Evolutionary conservation across 345 rosid genomes (phyloP).

Genomic region (Kernera saxatilis): DNA sequence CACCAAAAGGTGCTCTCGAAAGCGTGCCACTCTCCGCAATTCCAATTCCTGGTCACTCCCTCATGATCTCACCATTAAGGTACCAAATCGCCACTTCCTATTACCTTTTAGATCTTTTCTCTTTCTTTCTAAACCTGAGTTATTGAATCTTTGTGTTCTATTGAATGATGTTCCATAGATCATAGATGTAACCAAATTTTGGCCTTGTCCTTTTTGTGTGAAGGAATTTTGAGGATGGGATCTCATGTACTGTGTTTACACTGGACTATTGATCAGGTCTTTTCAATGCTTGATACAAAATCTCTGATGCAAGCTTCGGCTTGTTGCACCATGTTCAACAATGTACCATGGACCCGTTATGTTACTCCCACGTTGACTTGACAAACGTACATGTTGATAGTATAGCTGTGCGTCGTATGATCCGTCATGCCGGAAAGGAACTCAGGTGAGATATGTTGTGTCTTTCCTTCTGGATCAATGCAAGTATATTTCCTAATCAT

Average conservation of each 20-base stretch:
- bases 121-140: no score
- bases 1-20: neutral
- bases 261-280: no score
- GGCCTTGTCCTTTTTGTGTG: no score
- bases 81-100: neutral
- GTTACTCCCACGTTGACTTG: conserved; percentile 64
- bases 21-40: neutral
- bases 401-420: conserved; percentile 55
- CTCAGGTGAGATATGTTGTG: conserved; percentile 43
- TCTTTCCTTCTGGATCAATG: no score
- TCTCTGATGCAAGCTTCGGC: conserved; percentile 66
- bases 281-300: conserved; percentile 70
- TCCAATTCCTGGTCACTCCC: neutral
- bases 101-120: no score
- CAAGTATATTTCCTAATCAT: neutral
- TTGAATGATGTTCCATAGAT: no score
- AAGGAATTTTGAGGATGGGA: no score
- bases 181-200: no score
- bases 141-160: no score
- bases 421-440: conserved; percentile 62
- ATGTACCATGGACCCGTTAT: conserved; percentile 65
- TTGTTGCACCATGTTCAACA: conserved; percentile 64
- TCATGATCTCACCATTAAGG: neutral
- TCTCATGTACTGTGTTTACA: no score
- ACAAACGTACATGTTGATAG: conserved; percentile 42